A percentile compares a stretch with the other conserved stretches of the same genome.
phyloP scores from a whole-genome alignment of 768 basidiomycete species.

The Chalciporus sphaerocephalus region DNA sequence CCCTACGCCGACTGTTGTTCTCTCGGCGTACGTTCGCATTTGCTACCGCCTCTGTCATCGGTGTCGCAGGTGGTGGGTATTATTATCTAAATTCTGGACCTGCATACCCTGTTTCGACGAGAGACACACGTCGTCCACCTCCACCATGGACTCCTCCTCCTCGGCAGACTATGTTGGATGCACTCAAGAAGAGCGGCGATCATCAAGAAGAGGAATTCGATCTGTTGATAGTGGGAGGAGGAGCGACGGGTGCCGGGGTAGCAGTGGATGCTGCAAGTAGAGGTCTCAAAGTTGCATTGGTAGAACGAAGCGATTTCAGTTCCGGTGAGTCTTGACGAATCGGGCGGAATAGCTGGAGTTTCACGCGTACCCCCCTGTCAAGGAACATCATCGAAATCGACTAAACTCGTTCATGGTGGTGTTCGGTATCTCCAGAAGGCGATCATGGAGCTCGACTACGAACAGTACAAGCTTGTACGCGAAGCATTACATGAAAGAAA shows the following conservation, averaged over 20 bases:
- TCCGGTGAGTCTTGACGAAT: constrained; percentile 52
- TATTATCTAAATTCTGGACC: constrained; percentile 74
- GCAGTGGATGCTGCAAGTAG: constrained; percentile 92
- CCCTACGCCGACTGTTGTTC: constrained; percentile 35
- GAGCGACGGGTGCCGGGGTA: constrained; percentile 95
- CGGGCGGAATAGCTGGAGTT: background rate
- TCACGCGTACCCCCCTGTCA: background rate
- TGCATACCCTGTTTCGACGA: constrained; percentile 58
- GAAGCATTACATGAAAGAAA: constrained; percentile 90
- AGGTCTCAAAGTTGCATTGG: constrained; percentile 88
- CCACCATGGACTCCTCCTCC: constrained; percentile 77
- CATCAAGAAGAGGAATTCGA: constrained; percentile 61
- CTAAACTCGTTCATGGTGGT: constrained; percentile 97
- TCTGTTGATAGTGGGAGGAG: constrained; percentile 84
- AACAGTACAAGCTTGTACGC: constrained; percentile 93
- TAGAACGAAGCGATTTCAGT: constrained; percentile 90
- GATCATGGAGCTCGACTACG: constrained; percentile 91
- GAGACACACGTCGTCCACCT: constrained; percentile 65
- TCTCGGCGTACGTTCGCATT: constrained; percentile 53
- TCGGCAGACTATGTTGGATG: constrained; percentile 58
- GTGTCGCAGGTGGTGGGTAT: constrained; percentile 57
- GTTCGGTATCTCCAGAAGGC: constrained; percentile 98
- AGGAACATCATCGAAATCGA: constrained; percentile 96
- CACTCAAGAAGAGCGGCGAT: constrained; percentile 33
- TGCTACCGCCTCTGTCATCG: constrained; percentile 48